Percentiles rank a stretch among this genome's conserved stretches.
Evolutionary conservation across 768 basidiomycete species (phyloP).

Genomic region (Tulasnella sp.): DNA sequence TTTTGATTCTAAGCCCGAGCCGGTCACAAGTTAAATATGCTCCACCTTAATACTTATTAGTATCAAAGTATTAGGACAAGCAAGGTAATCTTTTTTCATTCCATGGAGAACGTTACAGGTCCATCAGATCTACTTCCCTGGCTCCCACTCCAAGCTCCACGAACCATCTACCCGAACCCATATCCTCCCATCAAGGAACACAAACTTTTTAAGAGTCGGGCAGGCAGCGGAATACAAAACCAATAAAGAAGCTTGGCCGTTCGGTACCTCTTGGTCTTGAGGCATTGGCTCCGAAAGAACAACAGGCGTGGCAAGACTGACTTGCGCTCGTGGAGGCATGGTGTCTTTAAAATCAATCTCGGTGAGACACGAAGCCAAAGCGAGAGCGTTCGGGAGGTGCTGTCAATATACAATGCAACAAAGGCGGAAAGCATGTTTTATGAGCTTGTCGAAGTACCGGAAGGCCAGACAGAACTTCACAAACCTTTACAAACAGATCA

Average conservation of each 20-base stretch:
- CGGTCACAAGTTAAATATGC: no score
- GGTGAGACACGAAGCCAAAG: not conserved
- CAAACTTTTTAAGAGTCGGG: not conserved
- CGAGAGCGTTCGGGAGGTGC: not conserved
- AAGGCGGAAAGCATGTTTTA: no score
- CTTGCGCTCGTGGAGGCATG: not conserved
- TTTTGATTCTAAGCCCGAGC: no score
- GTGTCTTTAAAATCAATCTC: conserved; percentile 1
- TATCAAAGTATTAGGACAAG: no score
- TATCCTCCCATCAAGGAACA: not conserved
- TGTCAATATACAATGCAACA: not conserved
- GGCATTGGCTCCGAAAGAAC: not conserved
- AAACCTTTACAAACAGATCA: not conserved
- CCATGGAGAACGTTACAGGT: no score
- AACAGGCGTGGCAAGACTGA: not conserved
- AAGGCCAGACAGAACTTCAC: not conserved
- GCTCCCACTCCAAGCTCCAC: not conserved
- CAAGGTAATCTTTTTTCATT: no score
- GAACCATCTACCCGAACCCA: not conserved
- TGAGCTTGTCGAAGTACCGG: not conserved
- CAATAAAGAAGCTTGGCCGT: not conserved
- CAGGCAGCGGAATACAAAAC: not conserved
- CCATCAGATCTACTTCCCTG: no score
- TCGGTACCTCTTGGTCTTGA: not conserved
- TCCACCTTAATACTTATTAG: no score